phyloP scores from a whole-genome alignment of 768 basidiomycete genomes.

The Lactifluus volemus region DNA sequence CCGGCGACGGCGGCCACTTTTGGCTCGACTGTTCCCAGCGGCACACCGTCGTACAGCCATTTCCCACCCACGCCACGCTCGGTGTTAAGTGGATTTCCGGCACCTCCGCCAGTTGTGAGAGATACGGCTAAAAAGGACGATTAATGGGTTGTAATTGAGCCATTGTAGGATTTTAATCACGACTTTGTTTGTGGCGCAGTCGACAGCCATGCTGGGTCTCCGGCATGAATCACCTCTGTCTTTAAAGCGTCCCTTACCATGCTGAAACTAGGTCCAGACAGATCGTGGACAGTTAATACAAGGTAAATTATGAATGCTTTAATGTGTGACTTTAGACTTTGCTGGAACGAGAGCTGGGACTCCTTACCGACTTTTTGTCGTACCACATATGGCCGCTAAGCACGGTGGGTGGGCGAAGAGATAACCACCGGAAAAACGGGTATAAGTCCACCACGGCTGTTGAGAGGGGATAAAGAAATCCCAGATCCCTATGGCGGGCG shows the following conservation, averaged over 20 bases:
- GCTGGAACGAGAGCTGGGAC: too few species aligned
- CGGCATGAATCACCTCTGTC: background rate
- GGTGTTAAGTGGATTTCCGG: constrained; percentile 10
- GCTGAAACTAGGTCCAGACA: background rate
- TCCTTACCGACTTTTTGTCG: background rate
- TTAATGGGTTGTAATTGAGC: background rate
- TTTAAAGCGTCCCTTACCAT: background rate
- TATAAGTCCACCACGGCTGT: background rate
- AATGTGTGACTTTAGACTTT: background rate
- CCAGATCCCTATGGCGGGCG: too few species aligned
- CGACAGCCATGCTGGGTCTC: background rate
- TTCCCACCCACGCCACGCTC: constrained; percentile 32
- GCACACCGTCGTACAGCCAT: constrained; percentile 22
- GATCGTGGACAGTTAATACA: background rate
- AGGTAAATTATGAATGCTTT: background rate
- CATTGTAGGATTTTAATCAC: background rate
- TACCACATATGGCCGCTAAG: background rate
- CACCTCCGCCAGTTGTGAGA: background rate
- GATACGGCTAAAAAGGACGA: constrained; percentile 2
- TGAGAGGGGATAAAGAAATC: background rate
- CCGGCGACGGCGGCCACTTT: constrained; percentile 25
- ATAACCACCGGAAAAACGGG: background rate
- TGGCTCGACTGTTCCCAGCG: constrained; percentile 20
- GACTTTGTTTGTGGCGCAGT: background rate
- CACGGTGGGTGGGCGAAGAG: background rate